Base-by-base conservation (phyloP, 2,329 filamentous ascomycete species). In the Amesomyces nigricolor region DNA sequence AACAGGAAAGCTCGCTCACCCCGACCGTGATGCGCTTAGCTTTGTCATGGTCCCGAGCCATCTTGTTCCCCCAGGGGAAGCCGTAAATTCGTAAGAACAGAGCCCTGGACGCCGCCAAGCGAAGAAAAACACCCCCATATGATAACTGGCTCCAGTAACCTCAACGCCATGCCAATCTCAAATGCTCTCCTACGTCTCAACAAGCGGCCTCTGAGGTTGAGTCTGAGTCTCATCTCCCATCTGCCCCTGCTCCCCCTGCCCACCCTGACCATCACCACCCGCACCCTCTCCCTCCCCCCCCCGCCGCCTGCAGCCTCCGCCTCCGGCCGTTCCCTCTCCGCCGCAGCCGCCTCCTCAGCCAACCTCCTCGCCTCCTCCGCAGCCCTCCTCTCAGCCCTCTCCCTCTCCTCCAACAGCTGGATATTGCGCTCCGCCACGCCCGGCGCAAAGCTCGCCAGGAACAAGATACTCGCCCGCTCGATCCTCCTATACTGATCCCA, bases 361-460 rank as follows among this genome's bases (percentile, higher is more conserved):
- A 66, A 68, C 4, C 71, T 72, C 1, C 68, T 71, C 5, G 69
- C 71, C 29, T 70, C 73, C 39, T 71, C 75, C 1, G 71, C 72
- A 56, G 79, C 74, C 61, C 70, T 70, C 26, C 75, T 70, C 61
- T 77, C 77, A 2, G 68, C 72, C 48, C 75, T 71, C 39, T 74
- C 76, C 53, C 79, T 75, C 4, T 76, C 78, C 62, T 82, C 79
- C 2, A 82, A 67, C 44, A 79, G 75, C 22, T 78, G 79, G 58
- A 87, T 85, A 58, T 87, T 83, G 47, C 82, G 73, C 68, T 87
- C 83, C 0, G 82, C 82, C 22, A 87, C 77, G 9, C 83, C 83
- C 1, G 83, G 83, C 1, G 83, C 81, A 58, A 87, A 77, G 65
- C 83, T 87, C 17, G 83, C 83, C 19, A 87, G 71, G 71, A 87